Evolutionary conservation across 2,329 filamentous ascomycete genomes (phyloP).

Genomic region (Neonectria coccinea): DNA sequence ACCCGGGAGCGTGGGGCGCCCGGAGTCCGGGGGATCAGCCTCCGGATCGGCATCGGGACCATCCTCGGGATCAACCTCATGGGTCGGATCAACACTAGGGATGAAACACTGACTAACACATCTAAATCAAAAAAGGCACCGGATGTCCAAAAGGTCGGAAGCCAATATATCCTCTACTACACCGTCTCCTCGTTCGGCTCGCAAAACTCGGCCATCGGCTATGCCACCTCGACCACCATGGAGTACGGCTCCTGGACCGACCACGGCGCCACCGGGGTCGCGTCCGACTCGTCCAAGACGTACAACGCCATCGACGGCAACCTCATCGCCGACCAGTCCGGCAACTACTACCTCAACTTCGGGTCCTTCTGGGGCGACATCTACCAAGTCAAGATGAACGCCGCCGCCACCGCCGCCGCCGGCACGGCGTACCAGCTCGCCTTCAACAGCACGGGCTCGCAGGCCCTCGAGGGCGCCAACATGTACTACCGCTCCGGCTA

Average conservation of each 20-base stretch:
- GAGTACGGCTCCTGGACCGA: conserved; percentile 71
- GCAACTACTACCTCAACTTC: conserved; percentile 66
- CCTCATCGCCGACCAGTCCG: conserved; percentile 55
- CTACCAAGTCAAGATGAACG: conserved; percentile 66
- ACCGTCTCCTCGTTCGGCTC: conserved; percentile 70
- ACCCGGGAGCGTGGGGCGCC: not conserved
- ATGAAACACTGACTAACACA: not conserved
- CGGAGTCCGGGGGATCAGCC: not conserved
- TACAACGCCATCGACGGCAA: conserved; percentile 74
- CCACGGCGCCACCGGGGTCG: conserved; percentile 65
- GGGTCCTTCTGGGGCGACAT: conserved; percentile 77
- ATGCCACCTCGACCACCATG: conserved; percentile 59
- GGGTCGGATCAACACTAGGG: not conserved
- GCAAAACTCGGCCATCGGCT: conserved; percentile 72
- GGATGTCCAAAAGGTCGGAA: conserved; percentile 59
- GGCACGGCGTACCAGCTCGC: conserved; percentile 59
- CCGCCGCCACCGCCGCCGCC: conserved; percentile 46
- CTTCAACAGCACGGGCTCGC: conserved; percentile 61
- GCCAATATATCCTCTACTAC: conserved; percentile 74
- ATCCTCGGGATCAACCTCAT: conserved; percentile 7
- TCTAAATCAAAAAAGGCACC: conserved; percentile 18
- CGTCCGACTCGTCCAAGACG: conserved; percentile 53
- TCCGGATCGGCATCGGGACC: not conserved
- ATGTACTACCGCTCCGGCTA: conserved; percentile 66
- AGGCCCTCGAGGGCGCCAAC: conserved; percentile 68